Conservation (phyloP, 2,329 filamentous ascomycete species). For the Penicillium sp. region DNA sequence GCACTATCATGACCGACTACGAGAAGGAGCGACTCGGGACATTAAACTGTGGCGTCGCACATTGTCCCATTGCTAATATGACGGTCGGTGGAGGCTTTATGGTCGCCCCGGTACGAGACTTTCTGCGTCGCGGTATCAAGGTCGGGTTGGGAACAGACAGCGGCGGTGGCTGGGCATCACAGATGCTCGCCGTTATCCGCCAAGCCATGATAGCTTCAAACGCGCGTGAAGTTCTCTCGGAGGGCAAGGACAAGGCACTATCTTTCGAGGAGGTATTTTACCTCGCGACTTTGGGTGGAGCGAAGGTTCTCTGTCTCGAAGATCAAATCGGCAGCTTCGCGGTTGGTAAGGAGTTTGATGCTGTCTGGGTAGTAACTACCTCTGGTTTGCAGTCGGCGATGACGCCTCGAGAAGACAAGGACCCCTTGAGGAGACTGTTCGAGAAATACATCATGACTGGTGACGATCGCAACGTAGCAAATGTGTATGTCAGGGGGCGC, state of each 20-base stretch:
- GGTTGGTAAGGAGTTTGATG: conserved; percentile 67
- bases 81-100: conserved; percentile 60
- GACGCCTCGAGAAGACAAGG: conserved; percentile 58
- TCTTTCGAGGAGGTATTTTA: conserved; percentile 61
- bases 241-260: conserved; percentile 51
- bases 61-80: conserved; percentile 70
- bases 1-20: conserved; percentile 64
- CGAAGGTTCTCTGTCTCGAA: conserved; percentile 61
- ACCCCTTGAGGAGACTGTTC: conserved; percentile 54
- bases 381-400: conserved; percentile 49
- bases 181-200: conserved; percentile 53
- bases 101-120: conserved; percentile 63
- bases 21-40: conserved; percentile 47
- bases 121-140: conserved; percentile 63
- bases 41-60: conserved; percentile 63
- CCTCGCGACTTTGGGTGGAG: conserved; percentile 66
- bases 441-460: conserved; percentile 71
- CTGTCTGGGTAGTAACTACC: conserved; percentile 54
- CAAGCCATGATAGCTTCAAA: conserved; percentile 60
- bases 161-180: conserved; percentile 65
- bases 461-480: conserved; percentile 64
- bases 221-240: conserved; percentile 38
- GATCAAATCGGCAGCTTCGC: conserved; percentile 62
- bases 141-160: conserved; percentile 71
- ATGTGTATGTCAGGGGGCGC: conserved; percentile 59